Percentiles rank a stretch among this genome's conserved stretches.
phyloP scores from a whole-genome alignment of 2,329 filamentous ascomycete species.

The Fulvia fulva region DNA sequence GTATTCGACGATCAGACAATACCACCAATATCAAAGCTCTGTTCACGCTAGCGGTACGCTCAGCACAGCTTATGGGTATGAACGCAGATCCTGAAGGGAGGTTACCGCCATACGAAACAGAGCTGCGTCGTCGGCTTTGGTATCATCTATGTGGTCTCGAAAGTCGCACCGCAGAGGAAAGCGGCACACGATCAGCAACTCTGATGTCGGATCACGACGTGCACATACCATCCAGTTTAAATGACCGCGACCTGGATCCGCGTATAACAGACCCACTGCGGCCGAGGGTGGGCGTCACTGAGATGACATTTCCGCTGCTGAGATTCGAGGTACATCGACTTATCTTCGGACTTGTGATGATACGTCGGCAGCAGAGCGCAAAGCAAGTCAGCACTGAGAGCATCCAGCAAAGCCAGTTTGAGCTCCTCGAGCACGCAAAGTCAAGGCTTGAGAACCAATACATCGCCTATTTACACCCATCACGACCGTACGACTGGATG shows the following conservation, averaged over 20 bases:
- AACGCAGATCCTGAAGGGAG: conserved; percentile 16
- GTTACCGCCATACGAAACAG: conserved; percentile 19
- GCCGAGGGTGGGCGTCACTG: conserved; percentile 21
- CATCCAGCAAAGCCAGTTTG: conserved; percentile 14
- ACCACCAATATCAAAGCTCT: conserved; percentile 15
- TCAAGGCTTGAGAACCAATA: conserved; percentile 18
- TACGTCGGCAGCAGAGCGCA: conserved; percentile 8
- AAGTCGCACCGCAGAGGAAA: conserved; percentile 26
- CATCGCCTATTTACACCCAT: conserved; percentile 19
- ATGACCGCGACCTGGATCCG: conserved; percentile 26
- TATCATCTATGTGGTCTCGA: conserved; percentile 26
- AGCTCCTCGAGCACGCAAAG: conserved; percentile 14
- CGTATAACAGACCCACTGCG: conserved; percentile 16
- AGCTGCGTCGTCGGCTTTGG: conserved; percentile 24
- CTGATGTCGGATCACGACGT: conserved; percentile 23
- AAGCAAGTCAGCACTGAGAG: not conserved
- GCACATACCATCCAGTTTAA: conserved; percentile 24
- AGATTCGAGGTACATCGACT: conserved; percentile 24
- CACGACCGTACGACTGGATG: conserved; percentile 28
- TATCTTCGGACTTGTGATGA: conserved; percentile 16
- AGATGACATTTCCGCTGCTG: conserved; percentile 23
- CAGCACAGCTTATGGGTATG: conserved; percentile 20
- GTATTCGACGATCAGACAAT: conserved; percentile 16
- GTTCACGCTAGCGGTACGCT: conserved; percentile 20
- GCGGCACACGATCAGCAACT: conserved; percentile 15